Evolutionary conservation across 2,329 filamentous ascomycete genomes (phyloP).

Genomic region (Coccinonectria pachysandricola): DNA sequence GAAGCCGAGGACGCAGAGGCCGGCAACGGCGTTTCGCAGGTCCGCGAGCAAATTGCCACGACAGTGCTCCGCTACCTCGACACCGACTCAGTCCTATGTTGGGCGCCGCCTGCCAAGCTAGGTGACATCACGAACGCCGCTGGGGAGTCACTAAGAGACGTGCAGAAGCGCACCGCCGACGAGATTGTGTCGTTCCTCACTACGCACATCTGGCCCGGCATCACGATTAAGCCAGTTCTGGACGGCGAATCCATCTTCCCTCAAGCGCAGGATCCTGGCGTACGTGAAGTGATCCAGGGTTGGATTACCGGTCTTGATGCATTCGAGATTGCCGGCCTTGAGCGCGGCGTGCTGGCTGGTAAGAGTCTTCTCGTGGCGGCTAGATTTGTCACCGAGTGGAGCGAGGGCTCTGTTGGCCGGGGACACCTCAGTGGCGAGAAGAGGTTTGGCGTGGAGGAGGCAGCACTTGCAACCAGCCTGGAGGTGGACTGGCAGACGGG

Average conservation of each 20-base stretch:
- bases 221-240: slow-evolving; percentile 71
- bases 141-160: slow-evolving; percentile 53
- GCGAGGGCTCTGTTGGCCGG: slow-evolving; percentile 52
- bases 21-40: slow-evolving; percentile 31
- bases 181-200: slow-evolving; percentile 64
- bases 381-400: slow-evolving; percentile 79
- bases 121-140: slow-evolving; percentile 35
- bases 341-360: slow-evolving; percentile 71
- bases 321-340: slow-evolving; percentile 79
- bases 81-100: slow-evolving; percentile 89
- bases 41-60: slow-evolving; percentile 53
- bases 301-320: slow-evolving; percentile 66
- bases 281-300: slow-evolving; percentile 63
- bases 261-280: slow-evolving; percentile 58
- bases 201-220: slow-evolving; percentile 70
- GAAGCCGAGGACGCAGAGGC: slow-evolving; percentile 47
- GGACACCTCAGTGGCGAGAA: slow-evolving; percentile 25
- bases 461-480: slow-evolving; percentile 63
- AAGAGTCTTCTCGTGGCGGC: slow-evolving; percentile 77
- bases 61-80: slow-evolving; percentile 77
- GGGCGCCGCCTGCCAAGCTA: slow-evolving; percentile 51
- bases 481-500: slow-evolving; percentile 86
- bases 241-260: slow-evolving; percentile 69
- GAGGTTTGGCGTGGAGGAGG: slow-evolving; percentile 71
- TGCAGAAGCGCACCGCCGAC: slow-evolving; percentile 60